Evolutionary conservation across 2,329 filamentous ascomycete genomes (phyloP), one percentile per base, ranked within the genome.

Genomic region (Pyrenochaeta sp.): DNA sequence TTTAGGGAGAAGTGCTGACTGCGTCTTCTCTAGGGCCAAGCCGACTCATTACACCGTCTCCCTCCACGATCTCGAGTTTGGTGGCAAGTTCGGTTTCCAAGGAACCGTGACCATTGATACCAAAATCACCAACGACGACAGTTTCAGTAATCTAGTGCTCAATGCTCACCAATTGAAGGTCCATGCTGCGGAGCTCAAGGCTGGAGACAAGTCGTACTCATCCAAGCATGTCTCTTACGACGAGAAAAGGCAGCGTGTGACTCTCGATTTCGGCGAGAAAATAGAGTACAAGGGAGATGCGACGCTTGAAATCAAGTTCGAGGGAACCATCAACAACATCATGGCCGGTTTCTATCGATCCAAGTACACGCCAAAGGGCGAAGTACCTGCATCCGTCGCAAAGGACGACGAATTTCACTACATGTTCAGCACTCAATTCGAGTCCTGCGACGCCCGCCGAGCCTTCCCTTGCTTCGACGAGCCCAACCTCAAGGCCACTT

Each of bases 391-490:
- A 28, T 91, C 89, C 9, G 91, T 96, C 2, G 89, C 91, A 19
- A 87, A 81, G 65, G 90, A 85, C 44, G 79, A 76, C 34, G 81
- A 85, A 41, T 77, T 81, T 59, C 77, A 85, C 67, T 84, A 74
- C 82, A 87, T 78, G 82, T 84, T 96, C 72, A 96, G 90, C 77
- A 99, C 94, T 35, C 94, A 99, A 71, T 99, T 99, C 67, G 94
- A 99, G 78, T 88, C 92, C 31, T 96, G 91, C 65, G 94, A 99
- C 74, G 94, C 94, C 50, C 87, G 94, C 55, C 83, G 92, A 57
- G 93, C 94, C 7, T 96, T 99, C 75, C 94, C 94, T 34, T 99
- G 94, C 77, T 97, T 97, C 66, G 94, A 99, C 67, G 94, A 99
- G 76, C 94, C 94, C 28, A 96, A 96, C 65, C 81, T 97, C 54